Evolutionary conservation across 768 basidiomycete genomes (phyloP), one percentile per base, ranked within the genome.

Genomic region (Suillus bovinus): DNA sequence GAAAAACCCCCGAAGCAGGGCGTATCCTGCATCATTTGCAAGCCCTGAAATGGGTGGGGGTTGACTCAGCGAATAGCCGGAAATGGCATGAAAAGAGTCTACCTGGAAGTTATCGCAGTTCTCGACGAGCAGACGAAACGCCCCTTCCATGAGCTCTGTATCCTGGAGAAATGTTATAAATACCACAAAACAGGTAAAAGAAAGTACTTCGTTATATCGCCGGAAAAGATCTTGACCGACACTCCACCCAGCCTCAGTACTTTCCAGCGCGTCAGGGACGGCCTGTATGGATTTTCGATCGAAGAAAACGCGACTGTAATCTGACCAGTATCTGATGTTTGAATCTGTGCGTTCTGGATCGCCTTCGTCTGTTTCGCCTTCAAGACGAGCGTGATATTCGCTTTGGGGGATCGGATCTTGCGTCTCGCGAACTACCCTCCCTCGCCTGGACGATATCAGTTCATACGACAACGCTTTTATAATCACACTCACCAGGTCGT

Each of bases 101-200:
- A 89, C 91, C 84, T 92, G 91, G 16, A 88, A 78, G 58, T 82
- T 82, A 70, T 92, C 83, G 68, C 89, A 90, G 66, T 91, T 90
- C 70, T 94, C 91, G 5, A 90, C 80, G 60, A 89, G 83, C 17
- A 81, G 76, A 20, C 91, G 82, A 58, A 93, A 77, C 14, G 85
- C 79, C 5, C 82, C 85, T 47, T 93, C 90, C 84, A 91, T 86
- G 54, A 92, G 68, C 56, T 82, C 82, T n/a, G 74, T 75, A 49
- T 85, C 82, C 90, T 92, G 61, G 8, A 24, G 27, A 50, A 42
- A 47, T n/a, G 49, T 44, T 66, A 33, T 66, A 55, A 46, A 2
- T 20, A 10, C 17, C 31, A 58, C 36, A 34, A 10, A 47, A 34
- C 8, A 57, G 20, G 55, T n/a, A 61, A 5, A n/a, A 22, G 42